phyloP scores from a whole-genome alignment of 2,329 filamentous ascomycete genomes.

The Hymenoscyphus salicellus region DNA sequence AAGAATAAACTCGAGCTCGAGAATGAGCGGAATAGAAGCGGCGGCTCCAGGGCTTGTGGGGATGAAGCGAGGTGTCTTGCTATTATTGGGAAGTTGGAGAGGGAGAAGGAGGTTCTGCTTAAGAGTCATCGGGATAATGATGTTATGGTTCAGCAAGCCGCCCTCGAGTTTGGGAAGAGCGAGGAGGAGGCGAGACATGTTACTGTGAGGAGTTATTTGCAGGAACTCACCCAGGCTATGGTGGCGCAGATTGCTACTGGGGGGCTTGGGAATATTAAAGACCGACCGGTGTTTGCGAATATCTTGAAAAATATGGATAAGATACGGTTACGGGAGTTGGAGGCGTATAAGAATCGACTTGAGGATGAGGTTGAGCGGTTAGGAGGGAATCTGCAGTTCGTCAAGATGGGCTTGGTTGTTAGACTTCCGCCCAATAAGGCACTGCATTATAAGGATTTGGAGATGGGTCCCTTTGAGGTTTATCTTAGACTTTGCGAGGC shows the following conservation, averaged over 20 bases:
- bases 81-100: conserved; percentile 5
- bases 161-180: conserved; percentile 11
- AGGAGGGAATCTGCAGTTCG: conserved; percentile 11
- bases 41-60: not conserved
- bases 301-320: conserved; percentile 10
- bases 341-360: conserved; percentile 10
- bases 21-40: not conserved
- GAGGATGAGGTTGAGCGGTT: conserved; percentile 12
- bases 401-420: conserved; percentile 10
- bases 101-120: conserved; percentile 3
- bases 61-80: conserved; percentile 1
- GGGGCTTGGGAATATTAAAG: not conserved
- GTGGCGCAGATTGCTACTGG: conserved; percentile 7
- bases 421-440: conserved; percentile 3
- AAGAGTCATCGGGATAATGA: conserved; percentile 9
- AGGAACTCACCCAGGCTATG: conserved; percentile 14
- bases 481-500: conserved; percentile 1
- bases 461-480: not conserved
- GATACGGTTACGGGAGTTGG: not conserved
- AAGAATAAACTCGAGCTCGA: conserved; percentile 4
- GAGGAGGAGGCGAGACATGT: conserved; percentile 11
- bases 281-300: not conserved
- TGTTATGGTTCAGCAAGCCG: conserved; percentile 13
- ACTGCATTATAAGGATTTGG: conserved; percentile 7
- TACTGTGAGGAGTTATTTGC: conserved; percentile 10